phyloP scores from a whole-genome alignment of 2,329 filamentous ascomycete species.

The Pseudocercospora crystallina region DNA sequence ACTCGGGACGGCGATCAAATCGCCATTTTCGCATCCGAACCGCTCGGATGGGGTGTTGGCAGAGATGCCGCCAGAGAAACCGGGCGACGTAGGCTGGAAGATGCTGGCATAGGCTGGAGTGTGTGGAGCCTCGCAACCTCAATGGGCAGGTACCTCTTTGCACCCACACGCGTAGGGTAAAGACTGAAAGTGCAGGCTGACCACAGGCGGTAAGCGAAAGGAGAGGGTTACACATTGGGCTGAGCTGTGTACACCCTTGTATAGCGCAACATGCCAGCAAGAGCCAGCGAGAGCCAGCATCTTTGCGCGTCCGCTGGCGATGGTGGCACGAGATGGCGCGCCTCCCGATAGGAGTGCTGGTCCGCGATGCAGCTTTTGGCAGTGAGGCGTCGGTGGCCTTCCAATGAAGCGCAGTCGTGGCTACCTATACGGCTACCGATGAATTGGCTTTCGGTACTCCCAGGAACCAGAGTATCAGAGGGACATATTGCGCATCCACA shows the following conservation, averaged over 20 bases:
- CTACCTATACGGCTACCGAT: slow-evolving; percentile 7
- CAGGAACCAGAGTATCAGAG: slow-evolving; percentile 13
- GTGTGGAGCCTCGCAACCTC: slow-evolving; percentile 7
- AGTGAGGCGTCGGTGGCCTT: slow-evolving; percentile 12
- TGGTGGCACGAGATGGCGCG: background rate
- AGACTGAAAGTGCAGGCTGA: slow-evolving; percentile 5
- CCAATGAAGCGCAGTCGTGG: slow-evolving; percentile 4
- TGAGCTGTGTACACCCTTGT: slow-evolving; percentile 9
- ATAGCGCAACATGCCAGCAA: background rate
- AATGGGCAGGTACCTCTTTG: slow-evolving; percentile 11
- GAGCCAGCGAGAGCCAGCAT: background rate
- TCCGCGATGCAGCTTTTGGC: background rate
- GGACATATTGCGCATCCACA: too few relatives aligned
- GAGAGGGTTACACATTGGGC: slow-evolving; percentile 10
- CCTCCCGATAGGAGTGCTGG: background rate
- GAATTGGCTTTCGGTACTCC: slow-evolving; percentile 15
- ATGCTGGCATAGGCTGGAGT: slow-evolving; percentile 7
- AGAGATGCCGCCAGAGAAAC: background rate
- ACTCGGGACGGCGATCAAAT: slow-evolving; percentile 1
- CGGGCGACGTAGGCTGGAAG: background rate
- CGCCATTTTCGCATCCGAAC: slow-evolving; percentile 7
- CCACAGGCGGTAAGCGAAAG: slow-evolving; percentile 8
- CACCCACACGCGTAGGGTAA: background rate
- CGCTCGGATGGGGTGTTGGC: slow-evolving; percentile 1
- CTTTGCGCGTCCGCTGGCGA: background rate